A percentile compares a stretch with the other conserved stretches of the same genome.
These are phyloP conservation scores for Pseudisothecium myosuroides DNA, from an alignment of 225 moss, liverwort and hornwort genomes.

Conservation along the genomic window DNA sequence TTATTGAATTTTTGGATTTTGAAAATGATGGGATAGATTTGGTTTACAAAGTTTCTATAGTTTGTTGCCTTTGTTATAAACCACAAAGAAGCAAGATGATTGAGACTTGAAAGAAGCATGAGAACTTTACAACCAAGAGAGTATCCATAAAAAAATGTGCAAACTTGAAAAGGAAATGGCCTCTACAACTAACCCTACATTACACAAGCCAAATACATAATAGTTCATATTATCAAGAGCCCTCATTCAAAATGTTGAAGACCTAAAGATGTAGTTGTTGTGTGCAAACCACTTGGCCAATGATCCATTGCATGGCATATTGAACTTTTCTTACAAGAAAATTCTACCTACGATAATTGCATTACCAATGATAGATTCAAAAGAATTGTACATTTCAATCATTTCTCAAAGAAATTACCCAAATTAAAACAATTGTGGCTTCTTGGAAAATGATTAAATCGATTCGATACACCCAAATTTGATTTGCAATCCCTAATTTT, in stretches of 20 bases:
- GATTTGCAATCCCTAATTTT: not conserved
- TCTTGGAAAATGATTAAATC: not conserved
- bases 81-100: not conserved
- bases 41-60: not conserved
- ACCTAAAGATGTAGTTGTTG: not conserved
- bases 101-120: not conserved
- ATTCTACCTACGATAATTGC: not conserved
- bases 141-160: not conserved
- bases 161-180: not conserved
- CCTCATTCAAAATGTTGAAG: not conserved
- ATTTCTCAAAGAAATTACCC: not conserved
- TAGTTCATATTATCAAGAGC: not conserved
- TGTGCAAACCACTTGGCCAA: not conserved
- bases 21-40: not conserved
- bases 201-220: not conserved
- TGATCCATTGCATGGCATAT: not conserved
- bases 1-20: not conserved
- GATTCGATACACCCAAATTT: not conserved
- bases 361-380: not conserved
- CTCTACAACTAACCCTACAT: not conserved
- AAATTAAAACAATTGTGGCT: not conserved
- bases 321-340: not conserved
- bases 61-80: not conserved
- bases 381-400: not conserved
- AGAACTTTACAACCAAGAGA: not conserved